Evolutionary conservation across 2,329 filamentous ascomycete species (phyloP).

Genomic region (Beauveria bassiana): DNA sequence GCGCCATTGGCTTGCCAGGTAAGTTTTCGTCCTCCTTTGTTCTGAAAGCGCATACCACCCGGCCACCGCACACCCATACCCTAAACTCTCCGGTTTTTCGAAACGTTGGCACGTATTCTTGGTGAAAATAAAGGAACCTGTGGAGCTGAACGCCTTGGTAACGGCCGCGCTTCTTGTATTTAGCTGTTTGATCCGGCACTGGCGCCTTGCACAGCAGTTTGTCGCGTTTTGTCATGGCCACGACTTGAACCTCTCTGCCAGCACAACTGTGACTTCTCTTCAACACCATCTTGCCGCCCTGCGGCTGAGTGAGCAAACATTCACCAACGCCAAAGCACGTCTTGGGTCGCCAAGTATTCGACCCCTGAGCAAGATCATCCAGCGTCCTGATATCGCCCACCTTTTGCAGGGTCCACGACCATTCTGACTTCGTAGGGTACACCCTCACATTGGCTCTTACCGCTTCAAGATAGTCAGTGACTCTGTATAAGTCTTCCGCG

Average conservation of each 20-base stretch:
- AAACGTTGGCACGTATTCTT: background rate
- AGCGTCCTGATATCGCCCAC: background rate
- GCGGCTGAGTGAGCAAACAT: background rate
- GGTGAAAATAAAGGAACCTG: background rate
- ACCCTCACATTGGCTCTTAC: background rate
- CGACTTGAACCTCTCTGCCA: background rate
- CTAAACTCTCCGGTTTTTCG: background rate
- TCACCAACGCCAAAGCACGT: background rate
- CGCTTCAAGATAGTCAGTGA: background rate
- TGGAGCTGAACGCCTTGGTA: background rate
- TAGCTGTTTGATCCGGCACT: background rate
- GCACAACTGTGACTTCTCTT: background rate
- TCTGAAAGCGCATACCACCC: background rate
- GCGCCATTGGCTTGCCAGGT: background rate
- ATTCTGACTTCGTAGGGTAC: background rate
- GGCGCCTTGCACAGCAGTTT: background rate
- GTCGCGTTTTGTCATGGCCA: background rate
- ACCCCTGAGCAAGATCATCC: background rate
- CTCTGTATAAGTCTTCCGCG: background rate
- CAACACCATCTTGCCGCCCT: background rate
- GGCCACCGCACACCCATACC: background rate
- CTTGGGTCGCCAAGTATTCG: background rate
- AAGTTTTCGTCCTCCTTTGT: slow-evolving; percentile 1
- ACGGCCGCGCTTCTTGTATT: background rate
- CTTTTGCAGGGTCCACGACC: background rate